Evolutionary conservation across 2,329 filamentous ascomycete genomes (phyloP).

Genomic region (Pseudopithomyces chartarum): DNA sequence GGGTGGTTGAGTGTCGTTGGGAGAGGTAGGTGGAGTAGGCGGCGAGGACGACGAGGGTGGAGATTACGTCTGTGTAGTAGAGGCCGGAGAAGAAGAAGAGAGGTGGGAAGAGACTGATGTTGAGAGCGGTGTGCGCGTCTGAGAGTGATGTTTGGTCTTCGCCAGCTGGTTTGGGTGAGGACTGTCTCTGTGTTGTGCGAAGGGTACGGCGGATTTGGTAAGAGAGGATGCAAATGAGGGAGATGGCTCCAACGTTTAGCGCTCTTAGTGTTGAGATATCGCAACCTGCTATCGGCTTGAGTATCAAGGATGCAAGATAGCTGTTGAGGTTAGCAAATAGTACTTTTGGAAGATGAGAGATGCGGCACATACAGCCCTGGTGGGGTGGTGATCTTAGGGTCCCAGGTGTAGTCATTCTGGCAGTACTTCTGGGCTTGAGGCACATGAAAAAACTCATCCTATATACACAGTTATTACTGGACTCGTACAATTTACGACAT

Average conservation of each 20-base stretch:
- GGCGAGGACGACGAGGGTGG: slow-evolving; percentile 74
- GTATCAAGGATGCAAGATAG: slow-evolving; percentile 49
- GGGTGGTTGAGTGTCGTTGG: slow-evolving; percentile 18
- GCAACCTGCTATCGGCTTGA: slow-evolving; percentile 48
- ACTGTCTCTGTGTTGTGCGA: slow-evolving; percentile 9
- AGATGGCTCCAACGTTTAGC: slow-evolving; percentile 46
- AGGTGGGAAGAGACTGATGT: slow-evolving; percentile 83
- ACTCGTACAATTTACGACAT: slow-evolving; percentile 5
- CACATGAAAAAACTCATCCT: slow-evolving; percentile 90
- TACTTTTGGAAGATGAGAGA: slow-evolving; percentile 52
- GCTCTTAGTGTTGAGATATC: slow-evolving; percentile 43
- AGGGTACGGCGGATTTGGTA: slow-evolving; percentile 28
- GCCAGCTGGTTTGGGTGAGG: background rate
- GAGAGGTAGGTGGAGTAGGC: slow-evolving; percentile 63
- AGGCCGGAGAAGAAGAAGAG: slow-evolving; percentile 95
- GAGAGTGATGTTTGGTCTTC: slow-evolving; percentile 41
- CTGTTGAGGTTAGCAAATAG: slow-evolving; percentile 39
- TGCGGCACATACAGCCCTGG: slow-evolving; percentile 68
- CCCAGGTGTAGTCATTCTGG: slow-evolving; percentile 74
- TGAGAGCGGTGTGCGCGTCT: slow-evolving; percentile 68
- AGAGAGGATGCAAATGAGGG: slow-evolving; percentile 39
- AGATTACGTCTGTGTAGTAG: slow-evolving; percentile 93
- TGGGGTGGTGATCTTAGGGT: slow-evolving; percentile 96
- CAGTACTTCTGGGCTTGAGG: slow-evolving; percentile 92
- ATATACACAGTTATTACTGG: background rate